A percentile compares a stretch with the other conserved stretches of the same genome.
phyloP scores from a whole-genome alignment of 345 rosid genomes.

The Camelina hispida region DNA sequence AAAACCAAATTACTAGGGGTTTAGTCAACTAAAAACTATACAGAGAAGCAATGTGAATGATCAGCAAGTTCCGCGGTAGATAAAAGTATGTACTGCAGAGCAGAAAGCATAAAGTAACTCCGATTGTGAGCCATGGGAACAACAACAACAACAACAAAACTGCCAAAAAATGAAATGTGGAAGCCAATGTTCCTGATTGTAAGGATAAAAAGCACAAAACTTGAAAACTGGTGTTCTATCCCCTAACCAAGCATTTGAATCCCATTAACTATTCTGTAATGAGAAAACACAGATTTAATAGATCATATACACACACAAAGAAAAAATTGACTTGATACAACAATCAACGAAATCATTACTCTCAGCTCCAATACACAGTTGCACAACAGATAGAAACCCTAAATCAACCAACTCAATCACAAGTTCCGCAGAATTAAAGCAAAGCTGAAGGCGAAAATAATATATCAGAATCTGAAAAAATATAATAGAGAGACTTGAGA shows the following conservation, averaged over 20 bases:
- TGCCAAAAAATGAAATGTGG: not conserved
- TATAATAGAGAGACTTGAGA: not conserved
- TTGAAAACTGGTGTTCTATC: not conserved
- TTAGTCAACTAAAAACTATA: not conserved
- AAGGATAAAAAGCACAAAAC: not conserved
- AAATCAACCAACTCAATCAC: constrained; percentile 17
- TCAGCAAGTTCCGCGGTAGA: not conserved
- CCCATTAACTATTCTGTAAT: not conserved
- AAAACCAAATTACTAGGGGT: not conserved
- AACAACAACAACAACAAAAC: not conserved
- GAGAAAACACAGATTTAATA: not conserved
- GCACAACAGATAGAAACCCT: constrained; percentile 31
- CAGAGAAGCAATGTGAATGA: not conserved
- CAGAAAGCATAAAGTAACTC: constrained; percentile 1
- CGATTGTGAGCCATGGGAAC: not conserved
- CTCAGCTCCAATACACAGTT: not conserved
- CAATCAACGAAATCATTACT: not conserved
- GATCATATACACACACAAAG: constrained; percentile 6
- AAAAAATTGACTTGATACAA: not conserved
- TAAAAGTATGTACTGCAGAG: not conserved
- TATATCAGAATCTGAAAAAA: constrained; percentile 7
- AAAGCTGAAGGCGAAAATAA: not conserved
- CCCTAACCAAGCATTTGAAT: constrained; percentile 9
- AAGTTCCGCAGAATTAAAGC: not conserved
- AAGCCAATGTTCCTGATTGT: not conserved